These are phyloP conservation scores for Vanderwaltozyma verrucispora DNA, from an alignment of 805 yeast species.

Conservation along the genomic window DNA sequence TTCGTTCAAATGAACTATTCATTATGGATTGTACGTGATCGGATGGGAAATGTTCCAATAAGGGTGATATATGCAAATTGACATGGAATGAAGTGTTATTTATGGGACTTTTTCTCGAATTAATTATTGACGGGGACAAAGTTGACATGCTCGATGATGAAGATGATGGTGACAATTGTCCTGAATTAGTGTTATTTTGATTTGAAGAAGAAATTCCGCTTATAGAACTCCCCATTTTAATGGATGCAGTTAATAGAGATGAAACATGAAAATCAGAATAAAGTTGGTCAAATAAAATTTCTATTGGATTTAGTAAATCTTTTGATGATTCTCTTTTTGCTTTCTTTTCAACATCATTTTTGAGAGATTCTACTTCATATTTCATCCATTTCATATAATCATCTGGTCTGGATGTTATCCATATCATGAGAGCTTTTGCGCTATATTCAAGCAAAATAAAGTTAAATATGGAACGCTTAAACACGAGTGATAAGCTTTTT, in stretches of 20 bases:
- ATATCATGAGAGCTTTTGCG: conserved; percentile 33
- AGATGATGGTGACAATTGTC: not conserved
- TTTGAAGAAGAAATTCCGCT: not conserved
- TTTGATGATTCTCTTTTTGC: not conserved
- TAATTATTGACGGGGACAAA: not conserved
- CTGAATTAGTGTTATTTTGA: not conserved
- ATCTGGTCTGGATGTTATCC: conserved; percentile 39
- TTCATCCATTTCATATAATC: conserved; percentile 29
- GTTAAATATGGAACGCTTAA: conserved; percentile 36
- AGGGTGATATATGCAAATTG: too few species aligned
- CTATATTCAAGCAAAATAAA: conserved; percentile 35
- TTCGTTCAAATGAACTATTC: not conserved
- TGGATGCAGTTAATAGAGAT: conserved; percentile 6
- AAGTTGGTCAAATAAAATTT: conserved; percentile 14
- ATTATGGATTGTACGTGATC: not conserved
- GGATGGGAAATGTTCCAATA: too few species aligned
- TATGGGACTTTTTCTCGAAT: not conserved
- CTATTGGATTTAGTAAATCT: not conserved
- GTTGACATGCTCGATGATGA: not conserved
- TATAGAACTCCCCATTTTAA: not conserved
- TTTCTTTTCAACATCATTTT: not conserved
- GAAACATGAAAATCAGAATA: conserved; percentile 12
- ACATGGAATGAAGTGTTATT: too few species aligned
- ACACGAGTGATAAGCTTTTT: conserved; percentile 26
- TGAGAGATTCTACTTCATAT: not conserved